These are phyloP conservation scores for Lasiodiplodia theobromae DNA, from an alignment of 2,329 filamentous ascomycete species.

Conservation along the genomic window DNA sequence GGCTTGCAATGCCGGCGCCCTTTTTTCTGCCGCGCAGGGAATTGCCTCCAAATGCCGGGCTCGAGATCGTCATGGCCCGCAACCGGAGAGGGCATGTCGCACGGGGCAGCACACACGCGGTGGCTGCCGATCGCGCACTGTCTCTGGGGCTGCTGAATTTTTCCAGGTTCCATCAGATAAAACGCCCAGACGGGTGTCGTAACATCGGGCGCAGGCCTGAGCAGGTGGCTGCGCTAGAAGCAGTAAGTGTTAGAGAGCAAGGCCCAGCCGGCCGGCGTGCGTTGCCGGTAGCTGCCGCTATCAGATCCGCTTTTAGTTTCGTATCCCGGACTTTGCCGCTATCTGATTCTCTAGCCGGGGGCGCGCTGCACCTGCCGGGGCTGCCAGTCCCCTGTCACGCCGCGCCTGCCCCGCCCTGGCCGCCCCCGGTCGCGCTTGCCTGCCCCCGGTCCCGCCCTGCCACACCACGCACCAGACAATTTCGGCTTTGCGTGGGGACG, in stretches of 20 bases:
- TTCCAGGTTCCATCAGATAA: slow-evolving; percentile 11
- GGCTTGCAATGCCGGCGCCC: neutral
- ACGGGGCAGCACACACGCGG: neutral
- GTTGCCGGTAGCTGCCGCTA: slow-evolving; percentile 23
- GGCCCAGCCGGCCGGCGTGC: neutral
- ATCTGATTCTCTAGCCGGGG: slow-evolving; percentile 25
- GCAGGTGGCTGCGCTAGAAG: neutral
- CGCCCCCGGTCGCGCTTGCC: neutral
- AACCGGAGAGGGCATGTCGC: slow-evolving; percentile 3
- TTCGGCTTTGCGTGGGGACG: slow-evolving; percentile 16
- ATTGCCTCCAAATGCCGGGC: slow-evolving; percentile 1
- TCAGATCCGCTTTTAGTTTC: slow-evolving; percentile 27
- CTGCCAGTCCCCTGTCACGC: neutral
- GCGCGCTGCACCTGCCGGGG: neutral
- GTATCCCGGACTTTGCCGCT: slow-evolving; percentile 26
- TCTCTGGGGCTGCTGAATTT: slow-evolving; percentile 2
- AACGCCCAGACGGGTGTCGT: neutral
- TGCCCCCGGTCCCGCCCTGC: neutral
- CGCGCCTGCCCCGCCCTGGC: neutral
- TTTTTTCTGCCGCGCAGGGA: neutral
- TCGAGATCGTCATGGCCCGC: slow-evolving; percentile 7
- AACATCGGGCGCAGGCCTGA: slow-evolving; percentile 1
- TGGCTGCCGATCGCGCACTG: neutral
- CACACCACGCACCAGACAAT: slow-evolving; percentile 1
- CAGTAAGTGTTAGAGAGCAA: neutral